Conservation (phyloP, 148 eudicot species). For the Amaranthus hypochondriacus region DNA sequence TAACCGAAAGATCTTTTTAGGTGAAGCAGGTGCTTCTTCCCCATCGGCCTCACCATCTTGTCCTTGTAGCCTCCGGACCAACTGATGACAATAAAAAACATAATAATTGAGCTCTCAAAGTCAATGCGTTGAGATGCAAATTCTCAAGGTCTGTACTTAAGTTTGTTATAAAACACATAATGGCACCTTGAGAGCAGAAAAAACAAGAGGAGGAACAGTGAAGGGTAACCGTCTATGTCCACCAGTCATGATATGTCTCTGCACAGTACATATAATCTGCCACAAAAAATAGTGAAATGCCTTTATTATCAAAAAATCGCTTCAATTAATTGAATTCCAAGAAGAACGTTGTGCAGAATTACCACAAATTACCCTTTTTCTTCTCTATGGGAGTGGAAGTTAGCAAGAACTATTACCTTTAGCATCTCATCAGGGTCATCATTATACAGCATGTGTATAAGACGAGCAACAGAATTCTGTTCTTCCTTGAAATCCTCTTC, state of each 20-base stretch:
- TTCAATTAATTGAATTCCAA: background rate
- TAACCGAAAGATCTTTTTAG: conserved; percentile 83
- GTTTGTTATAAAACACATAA: background rate
- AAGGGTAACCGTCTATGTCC: conserved; percentile 86
- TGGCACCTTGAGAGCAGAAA: conserved; percentile 82
- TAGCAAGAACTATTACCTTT: conserved; percentile 47
- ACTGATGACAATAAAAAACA: conserved; percentile 34
- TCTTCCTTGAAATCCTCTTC: conserved; percentile 98
- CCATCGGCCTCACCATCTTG: conserved; percentile 89
- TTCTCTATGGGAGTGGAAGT: background rate
- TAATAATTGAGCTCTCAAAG: background rate
- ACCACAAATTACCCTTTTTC: background rate
- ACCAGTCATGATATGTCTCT: conserved; percentile 79
- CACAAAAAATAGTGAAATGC: conserved; percentile 9
- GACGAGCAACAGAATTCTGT: conserved; percentile 96
- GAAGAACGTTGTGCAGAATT: background rate
- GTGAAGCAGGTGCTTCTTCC: conserved; percentile 85
- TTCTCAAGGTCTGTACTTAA: background rate
- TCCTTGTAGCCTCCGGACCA: conserved; percentile 73
- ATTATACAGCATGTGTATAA: conserved; percentile 82
- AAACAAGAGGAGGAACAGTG: conserved; percentile 86
- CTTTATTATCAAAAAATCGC: background rate
- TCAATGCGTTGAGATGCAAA: background rate
- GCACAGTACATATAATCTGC: conserved; percentile 85
- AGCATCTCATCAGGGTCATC: conserved; percentile 95